Evolutionary conservation across 192 early-diverging fungal species (phyloP), one percentile per base, ranked within the genome.

Genomic region (Coemansia sp.): DNA sequence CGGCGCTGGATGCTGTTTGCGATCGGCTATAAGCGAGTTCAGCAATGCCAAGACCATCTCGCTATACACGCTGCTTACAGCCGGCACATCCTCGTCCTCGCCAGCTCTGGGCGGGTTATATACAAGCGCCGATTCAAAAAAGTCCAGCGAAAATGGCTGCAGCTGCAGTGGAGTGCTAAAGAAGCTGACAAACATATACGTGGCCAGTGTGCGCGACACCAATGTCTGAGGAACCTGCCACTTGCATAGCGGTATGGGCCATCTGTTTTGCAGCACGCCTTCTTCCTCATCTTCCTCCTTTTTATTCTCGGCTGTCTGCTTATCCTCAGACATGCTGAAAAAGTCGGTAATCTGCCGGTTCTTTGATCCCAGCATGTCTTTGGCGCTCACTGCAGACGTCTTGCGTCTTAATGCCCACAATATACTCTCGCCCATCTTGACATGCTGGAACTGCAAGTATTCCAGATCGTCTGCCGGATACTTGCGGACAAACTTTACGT

Each of bases 381-480:
- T 20, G 12, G 52, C 9, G 21, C 36, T 12, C 17, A 26, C 11
- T 52, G 39, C 62, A 45, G 45, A 65, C 50, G 40, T 52, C 41
- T 63, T 55, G 48, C 57, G 53, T 9, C 64, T 49, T 34, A 51
- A 21, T 28, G 61, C 54, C 66, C 67, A 65, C 48, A 64, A 34
- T 28, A 54, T 54, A 20, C 72, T 59, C 0, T 64, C 59, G 14
- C 21, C 51, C 23, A 50, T 56, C 37, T 47, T 62, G 69, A 53
- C 74, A 57, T 64, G 83, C 71, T 51, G 56, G 41, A 62, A 65
- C 30, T 76, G 61, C 3, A 84, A 71, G 20, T 90, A 69, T 18
- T 90, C 90, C 38, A 91, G 60, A 72, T 97, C 93, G 48, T 96
- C 92, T 3, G 90, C 84, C 5, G 93, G 93, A 53, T 87, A 90